Conservation (phyloP, 2,329 filamentous ascomycete genomes). For the Monilinia fructigena region DNA sequence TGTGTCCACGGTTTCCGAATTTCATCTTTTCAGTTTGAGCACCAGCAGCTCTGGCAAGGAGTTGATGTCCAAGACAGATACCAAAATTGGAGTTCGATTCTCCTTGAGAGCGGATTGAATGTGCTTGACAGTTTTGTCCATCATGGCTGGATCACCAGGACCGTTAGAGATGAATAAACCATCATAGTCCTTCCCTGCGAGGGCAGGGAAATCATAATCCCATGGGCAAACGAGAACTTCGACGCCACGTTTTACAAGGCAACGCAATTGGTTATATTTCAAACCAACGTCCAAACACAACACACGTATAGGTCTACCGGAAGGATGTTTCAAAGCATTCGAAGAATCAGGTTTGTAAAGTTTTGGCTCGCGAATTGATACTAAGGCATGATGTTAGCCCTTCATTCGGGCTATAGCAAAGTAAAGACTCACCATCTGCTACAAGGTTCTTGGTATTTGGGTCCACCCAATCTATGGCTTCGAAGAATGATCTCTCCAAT, state of each 20-base stretch:
- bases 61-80: slow-evolving; percentile 93
- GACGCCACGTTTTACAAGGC: slow-evolving; percentile 84
- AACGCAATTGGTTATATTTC: slow-evolving; percentile 97
- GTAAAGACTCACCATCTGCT: slow-evolving; percentile 73
- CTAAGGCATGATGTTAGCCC: slow-evolving; percentile 54
- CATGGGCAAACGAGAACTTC: slow-evolving; percentile 94
- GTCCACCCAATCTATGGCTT: slow-evolving; percentile 82
- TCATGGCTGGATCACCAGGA: slow-evolving; percentile 87
- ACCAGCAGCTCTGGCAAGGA: slow-evolving; percentile 83
- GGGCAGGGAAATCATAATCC: slow-evolving; percentile 84
- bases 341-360: slow-evolving; percentile 75
- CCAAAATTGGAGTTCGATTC: slow-evolving; percentile 83
- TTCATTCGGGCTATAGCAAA: slow-evolving; percentile 29
- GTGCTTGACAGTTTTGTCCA: slow-evolving; percentile 76
- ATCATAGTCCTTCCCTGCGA: slow-evolving; percentile 82
- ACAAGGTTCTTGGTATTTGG: slow-evolving; percentile 93
- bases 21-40: slow-evolving; percentile 94
- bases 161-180: slow-evolving; percentile 98
- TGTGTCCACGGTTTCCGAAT: slow-evolving; percentile 97
- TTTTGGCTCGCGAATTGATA: slow-evolving; percentile 84
- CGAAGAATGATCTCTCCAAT: slow-evolving; percentile 60
- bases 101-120: slow-evolving; percentile 74
- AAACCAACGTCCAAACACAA: slow-evolving; percentile 94
- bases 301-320: slow-evolving; percentile 81
- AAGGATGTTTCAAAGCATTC: slow-evolving; percentile 77